Evolutionary conservation across 2,329 filamentous ascomycete species (phyloP), one percentile per base, ranked within the genome.

Genomic region (Clarireedia paspali): DNA sequence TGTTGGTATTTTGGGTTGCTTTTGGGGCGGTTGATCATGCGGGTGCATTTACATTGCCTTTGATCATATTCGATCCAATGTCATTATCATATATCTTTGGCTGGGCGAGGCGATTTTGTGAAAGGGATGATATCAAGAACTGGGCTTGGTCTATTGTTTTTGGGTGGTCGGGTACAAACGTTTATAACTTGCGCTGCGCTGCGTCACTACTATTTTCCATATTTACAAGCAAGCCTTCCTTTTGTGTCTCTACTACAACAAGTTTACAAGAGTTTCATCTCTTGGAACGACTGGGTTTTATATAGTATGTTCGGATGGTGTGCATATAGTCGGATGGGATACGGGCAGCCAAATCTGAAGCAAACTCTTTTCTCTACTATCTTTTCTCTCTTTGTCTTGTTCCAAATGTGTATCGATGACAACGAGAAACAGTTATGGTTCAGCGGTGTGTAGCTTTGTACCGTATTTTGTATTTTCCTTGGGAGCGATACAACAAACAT

Each of bases 1-100:
- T 55, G 53, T 55, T 55, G 53, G 47, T 56, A 47, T 51, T 40
- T 57, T 58, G 60, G 54, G 54, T 59, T 53, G 58, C 56, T 61
- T 63, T 61, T 60, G 55, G 64, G 64, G 63, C 60, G 65, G 61
- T 59, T 63, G 59, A 62, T 61, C 57, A 62, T 59, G 53, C 53
- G 59, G 62, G 56, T 65, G 64, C 63, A 65, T 66, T 62, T 52
- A 62, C 59, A 57, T 57, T 45, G 56, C 48, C 55, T 61, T 56
- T 50, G 47, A 53, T 56, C 49, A 26, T 50, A 45, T 52, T 56
- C 49, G 42, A 53, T 56, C 49, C 48, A 53, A 55, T 55, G 53
- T 55, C 53, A 55, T 53, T 51, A 50, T 55, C 47, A 50, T 55
- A 45, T 50, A 55, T 36, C 42, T 45, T 55, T 50, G 53, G 38